These are phyloP conservation scores for Primulina huaijiensis DNA, from an alignment of 257 asterid genomes.

Conservation along the genomic window DNA sequence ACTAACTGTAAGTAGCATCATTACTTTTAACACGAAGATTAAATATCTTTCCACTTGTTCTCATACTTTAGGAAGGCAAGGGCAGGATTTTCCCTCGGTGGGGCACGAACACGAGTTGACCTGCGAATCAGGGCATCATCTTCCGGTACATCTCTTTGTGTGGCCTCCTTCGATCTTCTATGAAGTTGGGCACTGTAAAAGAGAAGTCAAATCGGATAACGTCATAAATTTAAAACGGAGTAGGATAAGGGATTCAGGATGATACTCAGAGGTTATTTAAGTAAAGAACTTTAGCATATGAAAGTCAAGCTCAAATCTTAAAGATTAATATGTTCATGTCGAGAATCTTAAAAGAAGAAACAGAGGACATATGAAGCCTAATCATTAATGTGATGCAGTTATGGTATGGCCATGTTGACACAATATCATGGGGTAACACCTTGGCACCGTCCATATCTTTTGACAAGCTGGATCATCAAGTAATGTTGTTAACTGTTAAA, in stretches of 20 bases:
- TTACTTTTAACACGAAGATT: constrained; percentile 26
- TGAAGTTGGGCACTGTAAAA: constrained; percentile 59
- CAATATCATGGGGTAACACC: background rate
- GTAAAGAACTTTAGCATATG: background rate
- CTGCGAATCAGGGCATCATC: constrained; percentile 76
- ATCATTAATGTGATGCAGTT: background rate
- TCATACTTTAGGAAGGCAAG: constrained; percentile 79
- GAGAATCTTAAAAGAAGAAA: background rate
- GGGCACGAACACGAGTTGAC: constrained; percentile 91
- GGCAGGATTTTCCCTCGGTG: constrained; percentile 66
- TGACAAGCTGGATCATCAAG: background rate
- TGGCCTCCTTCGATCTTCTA: constrained; percentile 59
- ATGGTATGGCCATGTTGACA: background rate
- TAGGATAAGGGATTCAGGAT: background rate
- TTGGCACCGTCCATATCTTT: background rate
- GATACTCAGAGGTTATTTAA: background rate
- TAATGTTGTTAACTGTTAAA: background rate
- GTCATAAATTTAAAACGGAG: background rate
- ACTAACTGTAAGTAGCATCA: constrained; percentile 30
- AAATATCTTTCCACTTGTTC: constrained; percentile 78
- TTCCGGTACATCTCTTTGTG: constrained; percentile 49
- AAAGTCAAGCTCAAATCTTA: background rate
- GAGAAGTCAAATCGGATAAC: constrained; percentile 1
- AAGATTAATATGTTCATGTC: background rate
- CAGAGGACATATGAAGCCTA: background rate